These are phyloP conservation scores for Colletotrichum zoysiae DNA, from an alignment of 2,329 filamentous ascomycete species.

Conservation along the genomic window DNA sequence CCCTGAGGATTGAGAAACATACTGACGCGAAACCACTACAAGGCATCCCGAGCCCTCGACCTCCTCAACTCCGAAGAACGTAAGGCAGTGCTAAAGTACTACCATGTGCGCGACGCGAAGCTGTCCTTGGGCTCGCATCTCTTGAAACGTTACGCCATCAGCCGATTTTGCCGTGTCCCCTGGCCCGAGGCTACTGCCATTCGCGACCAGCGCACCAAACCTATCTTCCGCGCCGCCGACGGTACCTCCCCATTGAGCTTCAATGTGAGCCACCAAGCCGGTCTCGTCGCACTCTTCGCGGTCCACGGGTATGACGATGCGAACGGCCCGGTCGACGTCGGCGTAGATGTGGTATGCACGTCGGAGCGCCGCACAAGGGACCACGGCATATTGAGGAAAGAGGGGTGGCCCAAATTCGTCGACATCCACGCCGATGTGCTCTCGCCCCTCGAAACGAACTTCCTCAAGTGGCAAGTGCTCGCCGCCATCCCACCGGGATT, in stretches of 20 bases:
- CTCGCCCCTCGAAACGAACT: conserved; percentile 68
- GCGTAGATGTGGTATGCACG: conserved; percentile 82
- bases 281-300: conserved; percentile 77
- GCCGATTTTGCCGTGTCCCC: conserved; percentile 67
- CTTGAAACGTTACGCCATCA: conserved; percentile 78
- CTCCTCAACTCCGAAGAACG: conserved; percentile 69
- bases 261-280: conserved; percentile 84
- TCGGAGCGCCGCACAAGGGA: conserved; percentile 76
- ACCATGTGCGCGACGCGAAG: conserved; percentile 78
- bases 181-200: conserved; percentile 71
- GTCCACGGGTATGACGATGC: conserved; percentile 50
- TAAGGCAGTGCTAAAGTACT: conserved; percentile 69
- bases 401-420: conserved; percentile 76
- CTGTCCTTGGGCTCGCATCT: conserved; percentile 80
- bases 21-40: conserved; percentile 13
- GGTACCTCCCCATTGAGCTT: conserved; percentile 68
- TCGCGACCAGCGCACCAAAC: conserved; percentile 68
- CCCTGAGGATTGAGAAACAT: conserved; percentile 13
- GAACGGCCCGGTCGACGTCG: conserved; percentile 62
- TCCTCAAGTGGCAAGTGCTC: conserved; percentile 66
- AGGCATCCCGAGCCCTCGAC: conserved; percentile 67
- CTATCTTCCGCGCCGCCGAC: conserved; percentile 63
- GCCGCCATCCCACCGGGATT: conserved; percentile 43
- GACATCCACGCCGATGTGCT: conserved; percentile 81
- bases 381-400: conserved; percentile 62